phyloP scores from a whole-genome alignment of 2,329 filamentous ascomycete species.

The Mycosphaerella sp. region DNA sequence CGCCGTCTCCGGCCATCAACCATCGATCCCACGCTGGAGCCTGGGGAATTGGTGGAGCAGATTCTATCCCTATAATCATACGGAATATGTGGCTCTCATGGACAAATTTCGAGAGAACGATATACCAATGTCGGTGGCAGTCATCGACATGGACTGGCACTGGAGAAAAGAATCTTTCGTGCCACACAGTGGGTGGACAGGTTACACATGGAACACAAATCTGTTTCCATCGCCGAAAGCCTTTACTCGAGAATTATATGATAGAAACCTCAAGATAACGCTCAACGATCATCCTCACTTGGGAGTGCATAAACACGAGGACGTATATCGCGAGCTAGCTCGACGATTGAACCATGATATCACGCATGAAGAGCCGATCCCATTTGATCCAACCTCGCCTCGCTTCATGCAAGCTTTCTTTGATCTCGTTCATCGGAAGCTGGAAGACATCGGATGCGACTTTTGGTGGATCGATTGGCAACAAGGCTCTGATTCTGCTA shows the following conservation, averaged over 20 bases:
- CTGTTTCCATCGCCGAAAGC: constrained; percentile 51
- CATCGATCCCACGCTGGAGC: constrained; percentile 51
- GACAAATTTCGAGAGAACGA: constrained; percentile 47
- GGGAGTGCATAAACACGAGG: constrained; percentile 52
- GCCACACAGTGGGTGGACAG: constrained; percentile 51
- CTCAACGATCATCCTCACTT: constrained; percentile 59
- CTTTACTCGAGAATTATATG: constrained; percentile 45
- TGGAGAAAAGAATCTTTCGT: constrained; percentile 45
- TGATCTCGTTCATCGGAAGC: constrained; percentile 49
- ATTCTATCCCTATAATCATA: constrained; percentile 52
- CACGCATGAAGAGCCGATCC: constrained; percentile 44
- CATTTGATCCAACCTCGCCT: constrained; percentile 50
- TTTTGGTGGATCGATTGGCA: constrained; percentile 68
- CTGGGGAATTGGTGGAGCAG: constrained; percentile 62
- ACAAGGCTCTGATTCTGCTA: constrained; percentile 50
- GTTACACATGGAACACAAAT: constrained; percentile 56
- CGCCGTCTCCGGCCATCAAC: constrained; percentile 51
- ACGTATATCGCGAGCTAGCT: constrained; percentile 51
- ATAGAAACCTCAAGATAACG: constrained; percentile 48
- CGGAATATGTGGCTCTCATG: constrained; percentile 53
- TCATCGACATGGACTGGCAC: constrained; percentile 64
- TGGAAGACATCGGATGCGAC: constrained; percentile 53
- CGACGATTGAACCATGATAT: constrained; percentile 48
- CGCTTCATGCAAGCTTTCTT: constrained; percentile 55
- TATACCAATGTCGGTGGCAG: constrained; percentile 54